A percentile compares a stretch with the other conserved stretches of the same genome.
Evolutionary conservation across 805 yeast species (phyloP).

Genomic region (Kregervanrija delftensis): DNA sequence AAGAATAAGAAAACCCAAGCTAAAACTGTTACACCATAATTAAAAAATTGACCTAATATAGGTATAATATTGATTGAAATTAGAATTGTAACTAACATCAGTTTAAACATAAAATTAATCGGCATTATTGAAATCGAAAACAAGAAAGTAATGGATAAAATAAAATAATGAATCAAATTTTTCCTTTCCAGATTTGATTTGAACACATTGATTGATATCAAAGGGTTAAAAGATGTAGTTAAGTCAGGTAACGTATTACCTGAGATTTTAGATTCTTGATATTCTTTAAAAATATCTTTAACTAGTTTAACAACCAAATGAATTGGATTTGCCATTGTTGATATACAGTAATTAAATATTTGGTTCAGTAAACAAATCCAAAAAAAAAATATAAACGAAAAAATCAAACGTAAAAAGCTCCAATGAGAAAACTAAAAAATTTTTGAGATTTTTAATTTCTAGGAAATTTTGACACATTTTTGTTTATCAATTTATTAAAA

Average conservation of each 20-base stretch:
- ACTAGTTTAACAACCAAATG: too few relatives aligned
- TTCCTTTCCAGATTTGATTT: neutral
- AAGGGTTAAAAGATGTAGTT: conserved; percentile 5
- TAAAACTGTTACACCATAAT: conserved; percentile 75
- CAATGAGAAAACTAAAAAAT: too few relatives aligned
- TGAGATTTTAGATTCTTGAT: neutral
- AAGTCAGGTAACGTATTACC: conserved; percentile 7
- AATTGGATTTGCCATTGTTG: too few relatives aligned
- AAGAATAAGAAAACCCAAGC: conserved; percentile 86
- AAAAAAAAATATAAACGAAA: too few relatives aligned
- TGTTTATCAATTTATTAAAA: too few relatives aligned
- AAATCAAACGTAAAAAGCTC: too few relatives aligned
- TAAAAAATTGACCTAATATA: conserved; percentile 75
- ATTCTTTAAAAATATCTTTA: neutral
- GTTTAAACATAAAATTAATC: conserved; percentile 11
- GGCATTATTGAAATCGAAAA: conserved; percentile 22
- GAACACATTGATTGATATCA: conserved; percentile 1
- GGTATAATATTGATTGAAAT: conserved; percentile 49
- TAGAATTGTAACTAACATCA: conserved; percentile 9
- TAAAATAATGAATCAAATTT: conserved; percentile 11
- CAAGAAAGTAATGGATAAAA: conserved; percentile 14
- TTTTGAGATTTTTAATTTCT: too few relatives aligned
- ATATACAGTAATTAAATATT: too few relatives aligned
- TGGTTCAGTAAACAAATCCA: too few relatives aligned
- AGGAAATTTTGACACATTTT: too few relatives aligned